These are phyloP conservation scores for Salix purpurea DNA, from an alignment of 345 rosid species.

Conservation along the genomic window DNA sequence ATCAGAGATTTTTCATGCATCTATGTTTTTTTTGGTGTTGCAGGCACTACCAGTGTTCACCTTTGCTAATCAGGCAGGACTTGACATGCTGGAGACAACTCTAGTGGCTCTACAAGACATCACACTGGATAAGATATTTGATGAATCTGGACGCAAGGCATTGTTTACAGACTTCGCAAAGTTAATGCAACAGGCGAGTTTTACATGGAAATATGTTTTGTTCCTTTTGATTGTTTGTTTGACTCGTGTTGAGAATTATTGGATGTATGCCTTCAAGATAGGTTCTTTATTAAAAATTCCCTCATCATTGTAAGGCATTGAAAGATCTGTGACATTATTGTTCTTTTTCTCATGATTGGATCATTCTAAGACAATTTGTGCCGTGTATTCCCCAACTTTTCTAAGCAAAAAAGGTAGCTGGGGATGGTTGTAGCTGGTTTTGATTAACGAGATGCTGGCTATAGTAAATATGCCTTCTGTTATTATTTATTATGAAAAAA, in stretches of 20 bases:
- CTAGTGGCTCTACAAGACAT: slow-evolving; percentile 92
- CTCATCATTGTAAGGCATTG: background rate
- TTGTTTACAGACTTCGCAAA: slow-evolving; percentile 73
- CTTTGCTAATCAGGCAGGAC: slow-evolving; percentile 96
- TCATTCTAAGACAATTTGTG: background rate
- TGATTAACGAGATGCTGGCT: background rate
- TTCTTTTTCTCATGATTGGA: background rate
- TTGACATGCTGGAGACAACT: slow-evolving; percentile 98
- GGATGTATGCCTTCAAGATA: background rate
- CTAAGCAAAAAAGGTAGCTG: background rate
- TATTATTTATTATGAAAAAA: background rate
- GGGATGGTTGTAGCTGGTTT: background rate
- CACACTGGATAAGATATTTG: slow-evolving; percentile 80
- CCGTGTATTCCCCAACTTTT: background rate
- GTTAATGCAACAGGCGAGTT: slow-evolving; percentile 83
- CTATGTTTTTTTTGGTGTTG: slow-evolving; percentile 14
- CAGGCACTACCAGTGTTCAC: slow-evolving; percentile 82
- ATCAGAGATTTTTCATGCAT: background rate
- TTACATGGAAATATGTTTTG: background rate
- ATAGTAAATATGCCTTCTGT: background rate
- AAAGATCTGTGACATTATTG: background rate
- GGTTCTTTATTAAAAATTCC: background rate
- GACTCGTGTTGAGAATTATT: background rate
- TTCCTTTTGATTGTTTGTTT: background rate
- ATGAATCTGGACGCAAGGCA: slow-evolving; percentile 81